Conservation (phyloP, 345 rosid species). For the Citrus glauca region DNA sequence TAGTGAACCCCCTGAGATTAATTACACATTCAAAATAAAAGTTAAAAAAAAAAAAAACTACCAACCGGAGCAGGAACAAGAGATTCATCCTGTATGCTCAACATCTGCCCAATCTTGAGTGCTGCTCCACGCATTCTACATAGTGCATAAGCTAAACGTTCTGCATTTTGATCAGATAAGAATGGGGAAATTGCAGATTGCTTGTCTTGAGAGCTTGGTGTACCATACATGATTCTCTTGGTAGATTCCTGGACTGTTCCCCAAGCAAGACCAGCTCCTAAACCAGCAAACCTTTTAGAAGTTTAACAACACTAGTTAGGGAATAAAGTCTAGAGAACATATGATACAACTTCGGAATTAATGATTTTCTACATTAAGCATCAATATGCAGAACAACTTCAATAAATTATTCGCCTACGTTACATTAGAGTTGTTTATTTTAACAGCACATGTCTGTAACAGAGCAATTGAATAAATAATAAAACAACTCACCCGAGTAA, state of each 20-base stretch:
- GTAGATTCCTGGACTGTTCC: conserved; percentile 91
- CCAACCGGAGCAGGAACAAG: conserved; percentile 97
- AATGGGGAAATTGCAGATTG: conserved; percentile 69
- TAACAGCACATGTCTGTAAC: too few relatives aligned
- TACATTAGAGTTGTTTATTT: too few relatives aligned
- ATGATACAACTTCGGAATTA: background rate
- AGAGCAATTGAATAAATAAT: background rate
- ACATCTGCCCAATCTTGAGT: conserved; percentile 92
- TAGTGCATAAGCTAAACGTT: conserved; percentile 81
- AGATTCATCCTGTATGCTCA: conserved; percentile 95
- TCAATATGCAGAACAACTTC: background rate
- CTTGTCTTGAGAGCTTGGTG: conserved; percentile 46
- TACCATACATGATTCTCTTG: conserved; percentile 71
- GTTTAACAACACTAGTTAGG: conserved; percentile 30
- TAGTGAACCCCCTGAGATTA: background rate
- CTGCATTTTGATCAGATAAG: conserved; percentile 85
- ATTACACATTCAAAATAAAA: background rate
- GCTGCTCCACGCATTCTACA: conserved; percentile 99
- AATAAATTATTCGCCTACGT: background rate
- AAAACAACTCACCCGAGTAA: conserved; percentile 62
- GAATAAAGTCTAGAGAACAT: background rate
- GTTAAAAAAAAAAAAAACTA: background rate
- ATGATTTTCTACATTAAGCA: background rate
- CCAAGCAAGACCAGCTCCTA: conserved; percentile 99
- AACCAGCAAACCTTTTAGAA: conserved; percentile 85